These are phyloP conservation scores for Boletus nobilissimus DNA, from an alignment of 1,284 basidiomycete genomes.

Conservation along the genomic window DNA sequence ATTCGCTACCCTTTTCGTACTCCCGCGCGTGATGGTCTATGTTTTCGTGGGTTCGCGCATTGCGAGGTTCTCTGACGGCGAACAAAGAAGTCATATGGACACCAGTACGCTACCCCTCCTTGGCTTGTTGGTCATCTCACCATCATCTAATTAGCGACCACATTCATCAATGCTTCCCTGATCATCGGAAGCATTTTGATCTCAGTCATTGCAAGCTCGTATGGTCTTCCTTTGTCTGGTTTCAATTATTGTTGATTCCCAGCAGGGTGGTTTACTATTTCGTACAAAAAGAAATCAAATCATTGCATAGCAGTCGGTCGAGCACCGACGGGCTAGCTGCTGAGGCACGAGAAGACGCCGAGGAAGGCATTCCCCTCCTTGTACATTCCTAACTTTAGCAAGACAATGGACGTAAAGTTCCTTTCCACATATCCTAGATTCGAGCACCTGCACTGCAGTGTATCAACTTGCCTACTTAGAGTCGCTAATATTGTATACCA, in stretches of 20 bases:
- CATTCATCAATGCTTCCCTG: constrained; percentile 69
- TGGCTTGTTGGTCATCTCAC: constrained; percentile 22
- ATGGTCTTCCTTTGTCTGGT: constrained; percentile 42
- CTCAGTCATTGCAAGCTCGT: constrained; percentile 73
- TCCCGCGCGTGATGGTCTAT: constrained; percentile 77
- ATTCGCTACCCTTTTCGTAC: constrained; percentile 73
- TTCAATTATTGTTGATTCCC: constrained; percentile 18
- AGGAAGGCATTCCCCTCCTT: constrained; percentile 72
- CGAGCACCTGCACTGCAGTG: constrained; percentile 4
- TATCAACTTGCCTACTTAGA: constrained; percentile 8
- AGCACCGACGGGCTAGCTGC: constrained; percentile 65
- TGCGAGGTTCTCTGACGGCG: constrained; percentile 78
- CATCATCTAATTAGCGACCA: constrained; percentile 58
- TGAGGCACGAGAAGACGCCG: constrained; percentile 70
- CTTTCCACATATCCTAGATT: not conserved
- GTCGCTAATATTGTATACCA: constrained; percentile 17
- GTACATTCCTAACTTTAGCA: constrained; percentile 7
- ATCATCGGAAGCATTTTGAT: constrained; percentile 67
- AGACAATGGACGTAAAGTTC: not conserved
- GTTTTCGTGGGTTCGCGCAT: constrained; percentile 83
- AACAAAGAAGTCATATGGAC: constrained; percentile 80
- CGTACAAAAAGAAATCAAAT: constrained; percentile 69
- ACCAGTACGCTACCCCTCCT: constrained; percentile 57
- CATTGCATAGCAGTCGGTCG: constrained; percentile 60
- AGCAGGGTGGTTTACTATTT: constrained; percentile 70